Base-by-base conservation (phyloP, 495 filamentous ascomycete genomes). In the Penicillium odoratum region DNA sequence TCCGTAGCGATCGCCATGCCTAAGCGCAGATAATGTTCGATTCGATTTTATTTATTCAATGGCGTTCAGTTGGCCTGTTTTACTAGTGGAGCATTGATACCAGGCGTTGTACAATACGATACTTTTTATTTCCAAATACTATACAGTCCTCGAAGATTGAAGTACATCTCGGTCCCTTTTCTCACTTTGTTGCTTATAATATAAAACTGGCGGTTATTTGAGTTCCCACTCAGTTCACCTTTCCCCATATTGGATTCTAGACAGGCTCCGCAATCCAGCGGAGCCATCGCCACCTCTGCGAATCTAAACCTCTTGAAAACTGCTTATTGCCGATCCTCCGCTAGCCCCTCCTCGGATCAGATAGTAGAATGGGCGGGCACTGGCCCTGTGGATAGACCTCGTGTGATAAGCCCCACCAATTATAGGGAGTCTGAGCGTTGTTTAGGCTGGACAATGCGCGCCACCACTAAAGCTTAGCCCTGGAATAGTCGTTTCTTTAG, bases 1-100 rank as follows among this genome's bases (percentile, higher is more conserved):
- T 56, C 65, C 48, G 56, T 64, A 16, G 61, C 61, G 11, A 47
- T 67, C 28, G 48, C 56, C 28, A 13, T 29, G 43, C 48, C 62
- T 5, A 54, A 51, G 45, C 46, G 58, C 25, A 58, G 44, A 48
- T 55, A 47, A 43, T 44, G 16, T 21, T 21, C 28, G 47, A 15
- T 11, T 33, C 43, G 31, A 48, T 49, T 15, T 57, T n/a, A 34
- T 47, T 51, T 52, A 6, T 53, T 38, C 16, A 42, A 33, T 31
- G 40, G 31, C 43, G 28, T 53, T 53, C 1, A 40, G 7, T 11
- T 16, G 38, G 15, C 5, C 6, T 40, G 13, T 40, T 6, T 40
- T 21, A 21, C 21, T 21, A 21, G 21, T 21, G 21, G 8, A 40
- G 0, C 7, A 40, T 16, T 31, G 47, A 31, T 30, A 47, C 45